Evolutionary conservation across 106 monocot genomes (phyloP).

Genomic region (Dendrobium chrysotoxum): DNA sequence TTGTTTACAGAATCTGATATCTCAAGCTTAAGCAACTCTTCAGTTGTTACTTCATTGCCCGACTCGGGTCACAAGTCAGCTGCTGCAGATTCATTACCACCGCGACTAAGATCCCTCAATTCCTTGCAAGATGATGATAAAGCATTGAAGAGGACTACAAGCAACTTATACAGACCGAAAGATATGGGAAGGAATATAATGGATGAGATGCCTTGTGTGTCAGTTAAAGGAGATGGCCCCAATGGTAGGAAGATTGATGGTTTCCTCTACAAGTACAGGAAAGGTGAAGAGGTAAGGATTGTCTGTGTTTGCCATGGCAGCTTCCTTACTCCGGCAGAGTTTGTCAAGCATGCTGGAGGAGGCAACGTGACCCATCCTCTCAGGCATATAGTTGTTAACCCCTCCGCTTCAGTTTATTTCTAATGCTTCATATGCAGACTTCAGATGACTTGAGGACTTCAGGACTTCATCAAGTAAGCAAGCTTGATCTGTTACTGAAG

Average conservation of each 20-base stretch:
- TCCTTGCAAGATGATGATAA: neutral
- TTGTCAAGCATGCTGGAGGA: slow-evolving; percentile 42
- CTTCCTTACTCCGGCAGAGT: slow-evolving; percentile 44
- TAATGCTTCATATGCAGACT: neutral
- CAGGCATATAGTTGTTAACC: slow-evolving; percentile 33
- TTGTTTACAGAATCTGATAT: neutral
- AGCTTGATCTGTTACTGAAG: too few relatives aligned
- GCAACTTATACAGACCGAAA: slow-evolving; percentile 5
- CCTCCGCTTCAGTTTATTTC: slow-evolving; percentile 8
- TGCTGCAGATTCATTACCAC: neutral
- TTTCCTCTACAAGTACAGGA: slow-evolving; percentile 37
- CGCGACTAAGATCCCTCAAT: neutral
- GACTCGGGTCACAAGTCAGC: neutral
- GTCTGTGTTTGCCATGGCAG: slow-evolving; percentile 46
- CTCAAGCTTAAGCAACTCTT: neutral
- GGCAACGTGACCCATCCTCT: slow-evolving; percentile 40
- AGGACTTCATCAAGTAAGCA: too few relatives aligned
- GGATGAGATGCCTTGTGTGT: slow-evolving; percentile 39
- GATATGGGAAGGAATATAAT: slow-evolving; percentile 27
- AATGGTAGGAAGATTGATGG: slow-evolving; percentile 39
- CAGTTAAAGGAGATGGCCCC: slow-evolving; percentile 30
- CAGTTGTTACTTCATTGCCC: neutral
- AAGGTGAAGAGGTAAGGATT: slow-evolving; percentile 40
- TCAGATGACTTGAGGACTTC: neutral
- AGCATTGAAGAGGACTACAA: neutral